Base-by-base conservation (phyloP, 768 basidiomycete species). In the Sporobolomyces roseus region DNA sequence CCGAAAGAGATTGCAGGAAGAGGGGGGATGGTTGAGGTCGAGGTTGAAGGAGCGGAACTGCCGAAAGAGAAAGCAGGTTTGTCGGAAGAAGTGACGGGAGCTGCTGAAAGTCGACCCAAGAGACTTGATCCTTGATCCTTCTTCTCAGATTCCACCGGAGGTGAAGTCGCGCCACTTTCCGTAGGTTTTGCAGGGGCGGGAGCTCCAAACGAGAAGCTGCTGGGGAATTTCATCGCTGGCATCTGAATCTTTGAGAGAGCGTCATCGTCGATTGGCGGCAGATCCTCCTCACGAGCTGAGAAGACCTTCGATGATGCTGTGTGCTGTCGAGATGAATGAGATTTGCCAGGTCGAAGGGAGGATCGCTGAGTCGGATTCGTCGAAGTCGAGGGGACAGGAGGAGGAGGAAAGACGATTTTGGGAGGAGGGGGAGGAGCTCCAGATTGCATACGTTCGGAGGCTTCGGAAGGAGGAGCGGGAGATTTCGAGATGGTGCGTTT, bases 251-350 rank as follows among this genome's bases (percentile, higher is more conserved):
- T 60, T 14, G 43, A 32, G 27, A 69, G 63, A 27, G 52, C 68
- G 5, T 48, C 61, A 30, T 69, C 67, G 43, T 73, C 65, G 41
- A 69, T 43, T 0, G 71, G 71, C 1, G 71, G 71, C 0, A 73
- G 41, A 30, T 73, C 71, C 46, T 73, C 71, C 61, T 73, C 71
- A 5, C 67, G 36, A 16, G 71, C 71, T 2, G 52, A 55, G 30
- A 73, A 73, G 36, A 73, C 71, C 33, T 65, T 66, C 21, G 61
- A 51, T 2, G 55, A 61, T 4, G 64, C 38, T 9, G 43, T 25
- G 65, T 73, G 71, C n/a, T 45, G 45, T 2, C 71, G 59, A 1
- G 56, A 60, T 29, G 64, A 59, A 65, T 73, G 67, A 13, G 55
- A 45, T 49, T 62, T 61, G 64, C 71, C 71, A 8, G 71, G 71